Evolutionary conservation across 495 filamentous ascomycete genomes (phyloP).

Genomic region (Talaromyces adpressus): DNA sequence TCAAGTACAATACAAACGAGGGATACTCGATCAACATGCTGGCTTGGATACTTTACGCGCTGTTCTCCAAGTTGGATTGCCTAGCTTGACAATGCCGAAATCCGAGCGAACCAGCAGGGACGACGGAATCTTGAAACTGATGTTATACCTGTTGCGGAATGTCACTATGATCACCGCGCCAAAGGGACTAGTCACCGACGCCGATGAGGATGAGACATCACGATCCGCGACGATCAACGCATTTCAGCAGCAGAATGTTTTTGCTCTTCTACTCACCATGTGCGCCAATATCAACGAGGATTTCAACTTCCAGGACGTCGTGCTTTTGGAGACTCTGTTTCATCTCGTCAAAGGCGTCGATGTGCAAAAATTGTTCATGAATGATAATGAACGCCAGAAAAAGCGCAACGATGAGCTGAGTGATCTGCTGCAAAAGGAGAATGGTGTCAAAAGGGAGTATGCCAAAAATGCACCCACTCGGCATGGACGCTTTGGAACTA

Average conservation of each 20-base stretch:
- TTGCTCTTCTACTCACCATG: constrained; percentile 74
- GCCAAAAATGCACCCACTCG: constrained; percentile 74
- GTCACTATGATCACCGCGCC: constrained; percentile 75
- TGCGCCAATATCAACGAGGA: constrained; percentile 89
- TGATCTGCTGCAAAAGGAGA: constrained; percentile 69
- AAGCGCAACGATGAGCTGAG: constrained; percentile 68
- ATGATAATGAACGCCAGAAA: constrained; percentile 58
- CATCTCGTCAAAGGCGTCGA: constrained; percentile 88
- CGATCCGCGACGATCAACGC: constrained; percentile 82
- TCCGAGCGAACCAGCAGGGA: constrained; percentile 73
- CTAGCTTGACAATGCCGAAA: constrained; percentile 73
- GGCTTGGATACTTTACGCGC: constrained; percentile 69
- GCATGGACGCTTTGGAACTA: constrained; percentile 92
- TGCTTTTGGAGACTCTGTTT: constrained; percentile 84
- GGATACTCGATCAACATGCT: constrained; percentile 68
- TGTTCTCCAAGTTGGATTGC: constrained; percentile 72
- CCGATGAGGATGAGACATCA: constrained; percentile 82
- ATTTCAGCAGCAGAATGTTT: constrained; percentile 83
- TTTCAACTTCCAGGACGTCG: constrained; percentile 79
- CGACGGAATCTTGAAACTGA: constrained; percentile 86
- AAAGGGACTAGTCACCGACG: constrained; percentile 48
- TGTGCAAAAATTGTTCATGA: constrained; percentile 77
- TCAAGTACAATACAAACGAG: constrained; percentile 82
- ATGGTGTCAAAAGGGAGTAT: constrained; percentile 69
- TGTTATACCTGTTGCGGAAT: constrained; percentile 85